Percentiles rank a stretch among this genome's conserved stretches.
Conservation (phyloP, 1,284 basidiomycete genomes). For the Bjerkandera adusta region DNA sequence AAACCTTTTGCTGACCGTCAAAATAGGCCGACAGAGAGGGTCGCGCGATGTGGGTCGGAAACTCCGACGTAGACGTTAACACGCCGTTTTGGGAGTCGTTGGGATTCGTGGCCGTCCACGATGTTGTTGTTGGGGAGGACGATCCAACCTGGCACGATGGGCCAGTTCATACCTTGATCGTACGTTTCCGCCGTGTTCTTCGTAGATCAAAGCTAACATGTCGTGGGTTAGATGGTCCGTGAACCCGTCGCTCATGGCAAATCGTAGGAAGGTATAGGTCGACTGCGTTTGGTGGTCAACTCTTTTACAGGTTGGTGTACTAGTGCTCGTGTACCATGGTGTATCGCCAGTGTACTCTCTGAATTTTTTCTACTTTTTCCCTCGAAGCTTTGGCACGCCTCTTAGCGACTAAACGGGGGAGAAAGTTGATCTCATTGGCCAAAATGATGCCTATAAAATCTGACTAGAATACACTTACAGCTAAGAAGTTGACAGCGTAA, state of each 20-base stretch:
- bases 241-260: background rate
- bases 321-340: background rate
- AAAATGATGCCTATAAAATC: too few species aligned
- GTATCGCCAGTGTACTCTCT: too few species aligned
- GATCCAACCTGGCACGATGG: background rate
- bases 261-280: background rate
- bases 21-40: background rate
- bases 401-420: too few species aligned
- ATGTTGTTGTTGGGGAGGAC: background rate
- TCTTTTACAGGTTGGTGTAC: background rate
- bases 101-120: background rate
- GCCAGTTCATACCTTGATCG: background rate
- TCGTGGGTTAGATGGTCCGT: background rate
- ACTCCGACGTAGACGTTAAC: background rate
- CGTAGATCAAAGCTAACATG: too few species aligned
- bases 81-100: constrained; percentile 1
- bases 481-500: too few species aligned
- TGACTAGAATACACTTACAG: too few species aligned
- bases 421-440: too few species aligned
- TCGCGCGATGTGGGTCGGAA: background rate
- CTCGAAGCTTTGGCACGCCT: too few species aligned
- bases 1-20: background rate
- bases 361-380: too few species aligned
- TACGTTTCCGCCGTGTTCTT: background rate
- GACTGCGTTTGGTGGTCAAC: background rate